Base-by-base conservation (phyloP, 495 filamentous ascomycete genomes). In the Astrocystis sublimbata region DNA sequence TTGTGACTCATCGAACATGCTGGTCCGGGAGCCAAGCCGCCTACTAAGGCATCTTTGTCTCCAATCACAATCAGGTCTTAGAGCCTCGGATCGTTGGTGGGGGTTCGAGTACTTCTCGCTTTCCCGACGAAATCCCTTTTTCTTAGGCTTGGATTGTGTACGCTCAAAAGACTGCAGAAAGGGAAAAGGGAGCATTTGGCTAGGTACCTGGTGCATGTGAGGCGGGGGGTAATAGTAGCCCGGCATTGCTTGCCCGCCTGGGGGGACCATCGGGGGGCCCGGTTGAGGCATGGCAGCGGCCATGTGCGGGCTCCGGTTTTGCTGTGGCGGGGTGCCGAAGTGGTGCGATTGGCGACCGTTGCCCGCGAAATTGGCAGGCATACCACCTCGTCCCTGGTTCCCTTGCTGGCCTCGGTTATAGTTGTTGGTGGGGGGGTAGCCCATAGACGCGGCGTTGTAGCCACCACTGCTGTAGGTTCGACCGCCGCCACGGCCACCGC, bases 381-480 rank as follows among this genome's bases (percentile, higher is more conserved):
- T 90, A 58, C 82, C 86, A 58, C 81, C 85, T 50, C 89, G 88
- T 54, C 85, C 83, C 64, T 89, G 86, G 63, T 83, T 84, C 49
- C 83, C 81, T 33, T 82, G 76, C 47, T 80, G 77, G 40, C 85
- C 57, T 50, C 72, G 84, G 73, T 83, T 91, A 61, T 78, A 84
- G 58, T 71, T 69, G 43, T 66, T 74, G n/a, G n/a, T n/a, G 6
- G 89, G 88, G n/a, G 88, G 89, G 64, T 85, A 91, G 50, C 82
- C 84, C 80, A 87, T 85, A 7, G 46, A 49, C 47, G 83, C 79
- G 45, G 81, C 81, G 75, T 85, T 88, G 54, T 73, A 77, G 65
- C 87, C 85, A 58, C 90, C 84, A 61, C 90, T 88, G 67, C 90
- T 88, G 56, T 89, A 85, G 62, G 81, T 82, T 78, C 88, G 85